These are phyloP conservation scores for Saccharomyces hybrid DNA, from an alignment of 1,139 yeast genomes.

Conservation along the genomic window DNA sequence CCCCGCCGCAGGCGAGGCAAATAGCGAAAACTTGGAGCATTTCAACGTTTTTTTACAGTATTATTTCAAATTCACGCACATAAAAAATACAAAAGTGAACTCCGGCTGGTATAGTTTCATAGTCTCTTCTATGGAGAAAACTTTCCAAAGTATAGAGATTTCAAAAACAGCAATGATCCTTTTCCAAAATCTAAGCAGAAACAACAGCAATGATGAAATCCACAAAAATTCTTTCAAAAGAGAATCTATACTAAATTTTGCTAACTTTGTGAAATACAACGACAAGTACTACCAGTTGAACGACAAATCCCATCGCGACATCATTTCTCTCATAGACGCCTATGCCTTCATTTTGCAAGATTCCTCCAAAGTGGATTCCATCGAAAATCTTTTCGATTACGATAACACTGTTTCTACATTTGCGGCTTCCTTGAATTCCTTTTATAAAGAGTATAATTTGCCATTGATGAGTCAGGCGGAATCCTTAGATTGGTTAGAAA, in stretches of 20 bases:
- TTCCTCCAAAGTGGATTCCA: conserved; percentile 9
- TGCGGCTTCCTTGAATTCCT: conserved; percentile 8
- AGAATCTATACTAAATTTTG: conserved; percentile 26
- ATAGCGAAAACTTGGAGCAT: conserved; percentile 32
- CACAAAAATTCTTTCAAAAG: conserved; percentile 1
- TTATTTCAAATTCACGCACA: conserved; percentile 13
- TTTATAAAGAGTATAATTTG: conserved; percentile 17
- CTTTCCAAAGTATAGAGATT: conserved; percentile 29
- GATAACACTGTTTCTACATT: conserved; percentile 10
- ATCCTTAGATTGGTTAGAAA: conserved; percentile 19
- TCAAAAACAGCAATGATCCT: conserved; percentile 25
- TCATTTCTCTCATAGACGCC: conserved; percentile 23
- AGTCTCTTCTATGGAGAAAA: conserved; percentile 22
- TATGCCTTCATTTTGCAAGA: conserved; percentile 14
- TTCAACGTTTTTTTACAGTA: conserved; percentile 23
- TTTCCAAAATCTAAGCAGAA: conserved; percentile 8
- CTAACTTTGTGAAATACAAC: conserved; percentile 24
- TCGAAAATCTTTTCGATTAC: conserved; percentile 16
- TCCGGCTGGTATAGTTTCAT: conserved; percentile 25
- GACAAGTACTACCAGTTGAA: conserved; percentile 19
- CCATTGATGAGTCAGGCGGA: conserved; percentile 16
- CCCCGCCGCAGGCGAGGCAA: conserved; percentile 40
- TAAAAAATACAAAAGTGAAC: conserved; percentile 3
- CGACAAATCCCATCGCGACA: conserved; percentile 16
- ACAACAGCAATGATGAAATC: conserved; percentile 3